Evolutionary conservation across 2,329 filamentous ascomycete species (phyloP), one percentile per base, ranked within the genome.

Genomic region (Xylariales sp.): DNA sequence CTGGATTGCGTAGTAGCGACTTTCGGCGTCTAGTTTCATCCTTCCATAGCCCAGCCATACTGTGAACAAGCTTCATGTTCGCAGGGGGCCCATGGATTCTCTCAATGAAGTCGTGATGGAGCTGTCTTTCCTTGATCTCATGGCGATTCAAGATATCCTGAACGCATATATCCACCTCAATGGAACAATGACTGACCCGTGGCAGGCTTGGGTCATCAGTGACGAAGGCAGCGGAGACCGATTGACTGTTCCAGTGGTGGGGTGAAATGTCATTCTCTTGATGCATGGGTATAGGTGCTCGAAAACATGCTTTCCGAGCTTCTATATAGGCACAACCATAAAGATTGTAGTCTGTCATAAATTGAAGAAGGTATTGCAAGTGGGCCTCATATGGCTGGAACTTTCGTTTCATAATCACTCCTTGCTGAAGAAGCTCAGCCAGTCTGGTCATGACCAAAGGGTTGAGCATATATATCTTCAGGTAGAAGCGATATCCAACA

Each of bases 291-390:
- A 96, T 69, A 0, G 89, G 89, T 3, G 71, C 70, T 38, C 93
- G 79, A 55, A 95, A 96, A 19, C 66, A 72, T 2, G 82, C 78
- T 45, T 79, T 85, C 8, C 69, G 69, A 34, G 81, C 84, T 41
- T 91, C 78, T 47, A 97, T 80, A 52, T 91, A 94, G 40, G 81
- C 83, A 56, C 93, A 98, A 6, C 94, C 94, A 59, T 95, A 97
- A 48, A 98, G 69, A 56, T 96, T 98, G 69, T 94, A 98, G 60
- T 98, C 94, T 47, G 84, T 85, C 93, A 98, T 97, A 78, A 94
- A 98, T 62, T 98, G 94, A 8, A 93, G 72, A 7, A 96, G 66
- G 57, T 90, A 97, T 55, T 95, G 88, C 44, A 97, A 62, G 58
- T 98, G 94, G 14, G 87, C 89, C 63, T 98, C 93, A 55, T 93